Evolutionary conservation across 1,284 basidiomycete genomes (phyloP), one percentile per base, ranked within the genome.

Genomic region (Clitocybe nebularis): DNA sequence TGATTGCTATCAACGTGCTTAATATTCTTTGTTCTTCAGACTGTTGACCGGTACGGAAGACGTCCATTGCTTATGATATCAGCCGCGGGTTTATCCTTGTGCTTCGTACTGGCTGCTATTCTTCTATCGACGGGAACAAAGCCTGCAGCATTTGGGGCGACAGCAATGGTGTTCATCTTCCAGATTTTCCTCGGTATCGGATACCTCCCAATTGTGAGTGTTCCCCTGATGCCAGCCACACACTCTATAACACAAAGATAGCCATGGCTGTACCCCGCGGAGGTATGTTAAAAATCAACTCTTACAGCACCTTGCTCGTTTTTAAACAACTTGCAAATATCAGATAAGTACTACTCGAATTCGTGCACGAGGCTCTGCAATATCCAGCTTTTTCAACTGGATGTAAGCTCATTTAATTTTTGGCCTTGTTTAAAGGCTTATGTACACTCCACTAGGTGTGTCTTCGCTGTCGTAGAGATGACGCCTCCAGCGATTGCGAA

Each of bases 401-500:
- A 64, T 69, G 61, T 67, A 34, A 9, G 13, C 16, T 39, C 10
- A 19, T 41, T 19, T 22, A 11, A 16, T 13, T 22, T 4, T 1
- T 4, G 3, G 21, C 19, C 3, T 3, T 1, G n/a, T 4, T 2
- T 26, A 22, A 19, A 17, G 3, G 20, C 36, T 7, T 14, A 29
- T 9, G 11, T 11, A 23, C 2, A n/a, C 9, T 14, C 36, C 19
- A 6, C 9, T 30, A 60, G 58, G 58, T 60, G 67, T 47, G 63
- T 66, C 41, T 72, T 72, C 50, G 62, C 68, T 6, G 68, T 76
- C 22, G 72, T 75, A 13, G 62, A 71, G 48, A 71, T 75, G 57
- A 72, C 66, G 3, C 72, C 69, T 5, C 64, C 67, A 3, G 73
- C 72, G 0, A 69, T 76, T 41, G 61, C 64, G n/a, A 74, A 74